phyloP scores from a whole-genome alignment of 1,284 basidiomycete genomes.

The Moesziomyces globuligerus region DNA sequence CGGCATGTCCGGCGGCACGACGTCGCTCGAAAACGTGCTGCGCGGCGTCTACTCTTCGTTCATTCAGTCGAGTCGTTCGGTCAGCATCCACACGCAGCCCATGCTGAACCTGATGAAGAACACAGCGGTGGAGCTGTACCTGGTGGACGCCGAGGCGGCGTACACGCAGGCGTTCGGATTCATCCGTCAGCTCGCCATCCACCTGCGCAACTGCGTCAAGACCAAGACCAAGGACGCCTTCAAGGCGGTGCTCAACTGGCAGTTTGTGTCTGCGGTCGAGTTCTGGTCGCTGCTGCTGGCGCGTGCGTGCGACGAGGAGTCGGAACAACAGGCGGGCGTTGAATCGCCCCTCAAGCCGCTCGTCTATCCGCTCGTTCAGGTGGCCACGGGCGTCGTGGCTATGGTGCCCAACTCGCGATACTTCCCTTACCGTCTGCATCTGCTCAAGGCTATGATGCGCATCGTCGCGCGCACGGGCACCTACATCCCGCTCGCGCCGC shows the following conservation, averaged over 20 bases:
- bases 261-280: conserved; percentile 93
- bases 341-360: conserved; percentile 85
- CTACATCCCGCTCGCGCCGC: conserved; percentile 88
- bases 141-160: conserved; percentile 73
- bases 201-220: conserved; percentile 90
- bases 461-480: conserved; percentile 80
- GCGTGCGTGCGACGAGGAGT: conserved; percentile 52
- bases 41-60: conserved; percentile 89
- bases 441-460: conserved; percentile 78
- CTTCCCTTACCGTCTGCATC: conserved; percentile 81
- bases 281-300: conserved; percentile 86
- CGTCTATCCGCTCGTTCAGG: conserved; percentile 94
- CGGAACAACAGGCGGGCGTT: conserved; percentile 40
- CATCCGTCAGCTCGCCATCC: conserved; percentile 94
- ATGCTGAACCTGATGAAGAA: conserved; percentile 98
- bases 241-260: conserved; percentile 79
- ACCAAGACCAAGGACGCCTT: conserved; percentile 72
- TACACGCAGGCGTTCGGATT: conserved; percentile 98
- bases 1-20: conserved; percentile 81
- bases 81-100: conserved; percentile 86
- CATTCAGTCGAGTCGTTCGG: conserved; percentile 82
- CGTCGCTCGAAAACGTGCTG: conserved; percentile 83
- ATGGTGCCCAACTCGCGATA: conserved; percentile 83
- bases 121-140: conserved; percentile 90
- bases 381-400: conserved; percentile 91